Evolutionary conservation across 31 red algal genomes (phyloP), one percentile per base, ranked within the genome.

Genomic region (Endocladia muricata): DNA sequence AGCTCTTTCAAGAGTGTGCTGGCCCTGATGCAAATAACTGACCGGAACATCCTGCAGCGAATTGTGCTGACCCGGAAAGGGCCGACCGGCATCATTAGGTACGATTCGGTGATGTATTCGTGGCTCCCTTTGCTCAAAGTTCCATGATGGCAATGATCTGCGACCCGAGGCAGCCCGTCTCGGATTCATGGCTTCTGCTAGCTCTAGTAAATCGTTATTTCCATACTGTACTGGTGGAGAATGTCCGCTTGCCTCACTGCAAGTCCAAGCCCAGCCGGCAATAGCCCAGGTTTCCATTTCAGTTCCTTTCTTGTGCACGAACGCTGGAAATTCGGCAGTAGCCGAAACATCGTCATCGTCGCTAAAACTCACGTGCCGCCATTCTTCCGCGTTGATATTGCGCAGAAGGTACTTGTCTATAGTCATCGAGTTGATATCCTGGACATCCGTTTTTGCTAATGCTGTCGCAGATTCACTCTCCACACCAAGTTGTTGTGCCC

Each of bases 261-360:
- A 84, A 32, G 81, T 84, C 81, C 81, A 84, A 13, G 81, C 81
- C 81, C 81, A 84, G n/a, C 81, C 81, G 5, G 81, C 81, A 40
- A 84, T 84, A 38, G 70, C 70, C 69, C 81, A 75, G n/a, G 81
- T 84, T 51, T 84, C 81, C 69, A 74, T 56, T 40, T 75, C 81
- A 65, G 60, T 75, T 17, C 81, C 81, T n/a, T 75, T 84, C 23
- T 67, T 74, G 51, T 84, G 81, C 13, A 84, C 54, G 17, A 75
- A 33, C 2, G 81, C 56, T 6, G 81, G 70, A 43, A 84, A 84
- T 41, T 84, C 81, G 6, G 65, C 78, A 32, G 78, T 60, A n/a
- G 78, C 66, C 38, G 78, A 82, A 5, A 49, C 48, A 60, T 82
- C 78, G 57, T 82, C 78, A 54, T 82, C 78, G 57, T 82, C 78